Percentiles rank a stretch among this genome's conserved stretches.
phyloP scores from a whole-genome alignment of 768 basidiomycete species.

The Nidularia pulvinata region DNA sequence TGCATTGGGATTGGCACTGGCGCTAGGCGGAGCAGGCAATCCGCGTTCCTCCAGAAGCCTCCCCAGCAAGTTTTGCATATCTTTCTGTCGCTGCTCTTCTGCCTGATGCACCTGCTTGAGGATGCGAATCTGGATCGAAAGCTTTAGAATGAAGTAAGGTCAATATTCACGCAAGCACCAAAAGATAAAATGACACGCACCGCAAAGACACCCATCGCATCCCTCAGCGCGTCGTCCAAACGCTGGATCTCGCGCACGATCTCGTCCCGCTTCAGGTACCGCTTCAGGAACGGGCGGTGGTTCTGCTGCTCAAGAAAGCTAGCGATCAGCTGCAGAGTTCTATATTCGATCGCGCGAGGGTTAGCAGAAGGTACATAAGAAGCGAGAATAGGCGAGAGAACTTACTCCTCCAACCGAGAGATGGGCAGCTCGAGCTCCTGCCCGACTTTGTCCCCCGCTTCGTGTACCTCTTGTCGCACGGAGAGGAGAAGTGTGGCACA shows the following conservation, averaged over 20 bases:
- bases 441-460: conserved; percentile 52
- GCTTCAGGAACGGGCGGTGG: conserved; percentile 72
- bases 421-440: conserved; percentile 53
- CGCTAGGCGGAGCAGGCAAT: background rate
- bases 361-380: background rate
- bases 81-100: conserved; percentile 23
- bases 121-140: conserved; percentile 41
- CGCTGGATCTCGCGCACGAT: conserved; percentile 49
- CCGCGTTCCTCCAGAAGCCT: conserved; percentile 2
- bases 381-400: conserved; percentile 2
- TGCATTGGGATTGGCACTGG: conserved; percentile 4
- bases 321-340: conserved; percentile 42
- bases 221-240: conserved; percentile 53
- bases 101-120: conserved; percentile 46
- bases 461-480: conserved; percentile 58
- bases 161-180: background rate
- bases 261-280: conserved; percentile 77
- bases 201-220: conserved; percentile 59
- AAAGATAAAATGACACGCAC: conserved; percentile 20
- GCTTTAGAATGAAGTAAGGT: too few species aligned
- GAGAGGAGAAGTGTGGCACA: conserved; percentile 70
- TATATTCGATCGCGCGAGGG: conserved; percentile 5
- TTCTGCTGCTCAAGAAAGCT: conserved; percentile 57
- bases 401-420: conserved; percentile 46
- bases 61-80: conserved; percentile 32